Conservation (phyloP, 352 stramenopile species). For the Globisporangium recalcitrans region DNA sequence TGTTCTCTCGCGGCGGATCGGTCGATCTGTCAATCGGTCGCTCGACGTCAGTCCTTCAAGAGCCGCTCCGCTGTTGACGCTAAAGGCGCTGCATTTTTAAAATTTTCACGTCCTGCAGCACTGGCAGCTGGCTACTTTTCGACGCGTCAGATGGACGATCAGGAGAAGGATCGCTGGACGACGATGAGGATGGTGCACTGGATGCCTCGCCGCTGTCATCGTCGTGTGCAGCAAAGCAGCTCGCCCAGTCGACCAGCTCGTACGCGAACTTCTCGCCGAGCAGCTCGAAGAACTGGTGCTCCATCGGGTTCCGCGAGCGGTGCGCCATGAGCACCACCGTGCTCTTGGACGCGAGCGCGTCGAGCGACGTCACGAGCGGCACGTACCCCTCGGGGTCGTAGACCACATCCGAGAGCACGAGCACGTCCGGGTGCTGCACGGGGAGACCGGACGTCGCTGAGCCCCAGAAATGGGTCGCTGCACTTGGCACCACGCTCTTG, state of each 20-base stretch:
- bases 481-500: slow-evolving; percentile 14
- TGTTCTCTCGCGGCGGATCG: not conserved
- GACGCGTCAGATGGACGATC: not conserved
- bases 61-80: not conserved
- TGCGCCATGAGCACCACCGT: slow-evolving; percentile 74
- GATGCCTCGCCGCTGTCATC: not conserved
- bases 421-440: slow-evolving; percentile 39
- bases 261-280: slow-evolving; percentile 39
- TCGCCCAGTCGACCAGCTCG: slow-evolving; percentile 45
- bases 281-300: slow-evolving; percentile 76
- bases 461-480: slow-evolving; percentile 55
- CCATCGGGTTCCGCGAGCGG: slow-evolving; percentile 71
- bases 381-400: slow-evolving; percentile 75
- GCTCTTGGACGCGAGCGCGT: slow-evolving; percentile 27
- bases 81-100: slow-evolving; percentile 37
- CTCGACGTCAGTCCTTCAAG: too few species aligned
- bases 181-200: not conserved
- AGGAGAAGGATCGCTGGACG: not conserved
- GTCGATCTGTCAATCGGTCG: too few species aligned
- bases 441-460: slow-evolving; percentile 30
- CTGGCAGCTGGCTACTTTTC: slow-evolving; percentile 20
- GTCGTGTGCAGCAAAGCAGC: slow-evolving; percentile 8
- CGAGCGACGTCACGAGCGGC: slow-evolving; percentile 56
- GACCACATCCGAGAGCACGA: slow-evolving; percentile 77
- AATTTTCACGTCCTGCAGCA: slow-evolving; percentile 67